phyloP scores from a whole-genome alignment of 371 early-diverging fungal species.

The Mortierella sp. region DNA sequence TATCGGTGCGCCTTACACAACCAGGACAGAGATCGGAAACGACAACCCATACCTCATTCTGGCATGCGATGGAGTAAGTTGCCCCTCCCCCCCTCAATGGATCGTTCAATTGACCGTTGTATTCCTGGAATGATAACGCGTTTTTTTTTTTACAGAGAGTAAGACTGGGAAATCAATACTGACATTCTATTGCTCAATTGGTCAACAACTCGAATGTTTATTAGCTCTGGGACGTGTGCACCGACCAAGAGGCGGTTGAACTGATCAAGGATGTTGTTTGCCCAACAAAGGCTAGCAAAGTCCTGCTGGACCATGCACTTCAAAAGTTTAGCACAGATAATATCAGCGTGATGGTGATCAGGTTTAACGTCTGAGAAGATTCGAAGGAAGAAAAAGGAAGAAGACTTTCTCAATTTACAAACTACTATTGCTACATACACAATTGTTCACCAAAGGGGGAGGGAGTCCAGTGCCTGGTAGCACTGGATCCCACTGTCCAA shows the following conservation, averaged over 20 bases:
- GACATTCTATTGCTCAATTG: too few species aligned
- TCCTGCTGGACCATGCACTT: conserved; percentile 88
- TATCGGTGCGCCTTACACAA: conserved; percentile 94
- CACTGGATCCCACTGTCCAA: too few species aligned
- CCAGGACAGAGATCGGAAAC: conserved; percentile 81
- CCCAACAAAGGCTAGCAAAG: conserved; percentile 84
- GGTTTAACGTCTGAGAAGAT: conserved; percentile 38
- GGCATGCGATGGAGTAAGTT: conserved; percentile 96
- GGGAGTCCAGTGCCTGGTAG: too few species aligned
- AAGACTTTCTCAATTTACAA: not conserved
- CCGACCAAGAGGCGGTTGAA: conserved; percentile 95
- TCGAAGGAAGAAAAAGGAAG: not conserved
- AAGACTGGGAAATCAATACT: too few species aligned
- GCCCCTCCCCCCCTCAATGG: not conserved
- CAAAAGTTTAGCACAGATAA: conserved; percentile 95
- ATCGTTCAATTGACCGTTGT: too few species aligned
- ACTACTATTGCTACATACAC: conserved; percentile 3
- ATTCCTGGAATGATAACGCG: too few species aligned
- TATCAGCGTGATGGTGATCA: conserved; percentile 87
- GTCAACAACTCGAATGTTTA: too few species aligned
- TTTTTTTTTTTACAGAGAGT: too few species aligned
- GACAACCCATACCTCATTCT: conserved; percentile 88
- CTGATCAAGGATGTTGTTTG: conserved; percentile 78
- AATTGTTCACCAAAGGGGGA: too few species aligned
- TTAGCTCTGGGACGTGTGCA: conserved; percentile 98